phyloP scores from a whole-genome alignment of 129 eudicot genomes.

The Escallonia herrerae region DNA sequence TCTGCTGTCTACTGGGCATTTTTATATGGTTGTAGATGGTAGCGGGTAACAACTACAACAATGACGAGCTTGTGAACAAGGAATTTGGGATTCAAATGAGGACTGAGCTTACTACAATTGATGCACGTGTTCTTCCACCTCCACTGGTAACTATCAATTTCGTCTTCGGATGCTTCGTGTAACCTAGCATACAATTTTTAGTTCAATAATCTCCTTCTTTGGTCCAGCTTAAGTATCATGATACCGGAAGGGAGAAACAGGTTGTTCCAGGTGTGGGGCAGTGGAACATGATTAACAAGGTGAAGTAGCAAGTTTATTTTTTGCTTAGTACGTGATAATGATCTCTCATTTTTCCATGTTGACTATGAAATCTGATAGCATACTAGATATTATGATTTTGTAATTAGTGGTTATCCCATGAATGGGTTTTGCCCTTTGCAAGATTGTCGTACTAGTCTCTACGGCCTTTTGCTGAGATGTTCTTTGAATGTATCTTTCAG shows the following conservation, averaged over 20 bases:
- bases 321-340: too few relatives aligned
- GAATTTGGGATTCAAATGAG: slow-evolving; percentile 73
- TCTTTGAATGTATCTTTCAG: slow-evolving; percentile 14
- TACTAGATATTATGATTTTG: too few relatives aligned
- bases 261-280: slow-evolving; percentile 63
- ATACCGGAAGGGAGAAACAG: slow-evolving; percentile 25
- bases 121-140: slow-evolving; percentile 71
- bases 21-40: slow-evolving; percentile 29
- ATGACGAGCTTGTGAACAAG: slow-evolving; percentile 19
- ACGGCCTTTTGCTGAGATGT: too few relatives aligned
- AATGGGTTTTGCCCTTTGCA: too few relatives aligned
- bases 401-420: too few relatives aligned
- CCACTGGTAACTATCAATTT: slow-evolving; percentile 35
- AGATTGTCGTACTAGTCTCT: too few relatives aligned
- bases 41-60: slow-evolving; percentile 29
- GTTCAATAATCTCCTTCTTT: background rate
- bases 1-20: background rate
- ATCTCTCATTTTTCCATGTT: too few relatives aligned
- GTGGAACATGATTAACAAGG: slow-evolving; percentile 93
- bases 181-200: background rate
- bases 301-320: slow-evolving; percentile 1
- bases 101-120: slow-evolving; percentile 30
- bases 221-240: slow-evolving; percentile 59
- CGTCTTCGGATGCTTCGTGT: background rate
- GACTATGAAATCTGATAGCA: too few relatives aligned